Base-by-base conservation (phyloP, 1,139 yeast genomes). In the Protomyces lactucae-debilis region DNA sequence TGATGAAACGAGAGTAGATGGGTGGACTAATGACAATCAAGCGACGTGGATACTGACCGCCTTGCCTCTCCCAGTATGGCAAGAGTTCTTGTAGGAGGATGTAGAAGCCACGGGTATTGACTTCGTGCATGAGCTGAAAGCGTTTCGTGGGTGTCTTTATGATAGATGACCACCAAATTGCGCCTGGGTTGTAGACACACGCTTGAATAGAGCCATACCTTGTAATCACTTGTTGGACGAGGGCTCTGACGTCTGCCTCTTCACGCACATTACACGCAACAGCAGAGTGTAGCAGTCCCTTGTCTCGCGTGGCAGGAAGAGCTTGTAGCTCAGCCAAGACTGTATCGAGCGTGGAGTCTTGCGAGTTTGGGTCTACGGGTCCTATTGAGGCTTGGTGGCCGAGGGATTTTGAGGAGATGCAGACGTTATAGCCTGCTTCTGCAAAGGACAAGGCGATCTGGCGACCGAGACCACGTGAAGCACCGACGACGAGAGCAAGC, bases 91-190 rank as follows among this genome's bases (percentile, higher is more conserved):
- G 60, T 6, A 45, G 18, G 21, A 52, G 54, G 16, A 48, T 48
- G 46, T 46, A 56, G 32, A 56, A 45, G 45, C 60, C 60, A 12
- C 46, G 32, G 12, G 43, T 28, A 32, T 56, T 56, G 60, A 56
- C 23, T 21, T 46, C 32, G 21, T 56, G 55, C 55, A 56, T 46
- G 53, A 56, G 37, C 5, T 48, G 40, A 40, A 46, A 56, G 32
- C 60, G 60, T 32, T 56, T 46, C 14, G 54, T 46, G 8, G 60
- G 60, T 3, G 54, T 56, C 35, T 53, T 56, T 6, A 36, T 35
- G 12, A 56, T 40, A n/a, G 60, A 10, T 3, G 54, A 56, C 60
- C 60, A 56, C 54, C 60, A 56, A 4, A 46, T 48, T 10, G 60
- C 60, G 21, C 60, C 60, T 23, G 60, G 60, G 35, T 46, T 56